Percentiles rank a stretch among this genome's conserved stretches.
Conservation (phyloP, 495 filamentous ascomycete species). For the Neurospora pannonica region DNA sequence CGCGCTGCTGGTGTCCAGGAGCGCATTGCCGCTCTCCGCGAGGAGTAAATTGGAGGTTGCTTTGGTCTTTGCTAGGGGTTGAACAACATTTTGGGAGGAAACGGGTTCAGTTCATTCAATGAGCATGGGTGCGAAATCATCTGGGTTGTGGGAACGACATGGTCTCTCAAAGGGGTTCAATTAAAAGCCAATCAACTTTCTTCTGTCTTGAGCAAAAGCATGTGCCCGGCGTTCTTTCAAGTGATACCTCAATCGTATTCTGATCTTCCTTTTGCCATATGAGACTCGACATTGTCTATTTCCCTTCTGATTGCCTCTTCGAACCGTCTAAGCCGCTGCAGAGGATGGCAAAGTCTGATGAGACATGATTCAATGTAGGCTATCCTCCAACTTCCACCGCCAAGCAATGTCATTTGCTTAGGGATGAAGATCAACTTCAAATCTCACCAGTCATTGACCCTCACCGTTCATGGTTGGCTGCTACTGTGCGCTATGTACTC, state of each 20-base stretch:
- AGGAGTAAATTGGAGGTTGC: constrained; percentile 23
- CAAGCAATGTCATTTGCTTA: background rate
- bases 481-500: background rate
- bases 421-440: background rate
- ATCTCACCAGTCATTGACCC: background rate
- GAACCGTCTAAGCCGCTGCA: background rate
- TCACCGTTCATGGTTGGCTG: background rate
- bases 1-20: constrained; percentile 70
- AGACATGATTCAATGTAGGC: background rate
- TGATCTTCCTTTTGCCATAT: background rate
- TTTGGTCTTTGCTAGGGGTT: constrained; percentile 10
- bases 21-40: constrained; percentile 70
- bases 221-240: background rate
- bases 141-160: background rate
- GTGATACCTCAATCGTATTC: background rate
- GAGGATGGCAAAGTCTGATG: background rate
- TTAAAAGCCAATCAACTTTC: constrained; percentile 24
- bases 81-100: constrained; percentile 5
- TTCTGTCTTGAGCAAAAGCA: background rate
- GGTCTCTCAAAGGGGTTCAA: constrained; percentile 10
- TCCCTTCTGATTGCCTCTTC: background rate
- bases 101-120: background rate
- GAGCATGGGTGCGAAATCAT: background rate
- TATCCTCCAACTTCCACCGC: background rate
- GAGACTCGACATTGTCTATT: background rate